A percentile compares a stretch with the other conserved stretches of the same genome.
Conservation (phyloP, 2,329 filamentous ascomycete species). For the Aspergillus amoenus region DNA sequence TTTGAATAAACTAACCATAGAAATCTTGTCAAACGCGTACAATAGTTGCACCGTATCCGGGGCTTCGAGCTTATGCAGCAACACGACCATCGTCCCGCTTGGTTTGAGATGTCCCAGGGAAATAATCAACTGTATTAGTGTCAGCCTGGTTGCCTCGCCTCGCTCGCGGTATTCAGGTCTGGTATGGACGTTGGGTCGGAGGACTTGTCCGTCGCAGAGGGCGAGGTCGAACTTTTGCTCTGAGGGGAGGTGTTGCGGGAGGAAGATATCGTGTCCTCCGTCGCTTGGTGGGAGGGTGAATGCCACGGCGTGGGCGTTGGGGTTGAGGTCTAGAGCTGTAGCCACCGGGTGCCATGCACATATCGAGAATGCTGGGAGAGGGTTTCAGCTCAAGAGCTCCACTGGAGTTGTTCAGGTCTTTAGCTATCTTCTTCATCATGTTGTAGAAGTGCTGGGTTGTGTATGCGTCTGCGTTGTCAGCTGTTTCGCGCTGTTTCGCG, state of each 20-base stretch:
- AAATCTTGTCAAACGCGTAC: conserved; percentile 43
- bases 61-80: conserved; percentile 51
- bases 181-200: conserved; percentile 37
- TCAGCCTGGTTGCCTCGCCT: conserved; percentile 40
- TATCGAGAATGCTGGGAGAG: too few species aligned
- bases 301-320: too few species aligned
- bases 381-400: too few species aligned
- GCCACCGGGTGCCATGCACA: too few species aligned
- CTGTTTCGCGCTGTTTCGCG: too few species aligned
- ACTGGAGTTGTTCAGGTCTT: too few species aligned
- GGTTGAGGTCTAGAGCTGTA: too few species aligned
- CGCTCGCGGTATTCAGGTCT: conserved; percentile 32
- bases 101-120: conserved; percentile 47
- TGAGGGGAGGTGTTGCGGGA: conserved; percentile 25
- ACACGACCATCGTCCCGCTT: conserved; percentile 53
- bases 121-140: conserved; percentile 43
- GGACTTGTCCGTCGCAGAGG: conserved; percentile 51
- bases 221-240: conserved; percentile 43
- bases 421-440: too few species aligned
- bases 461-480: too few species aligned
- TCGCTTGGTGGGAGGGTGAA: neutral
- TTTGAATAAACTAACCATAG: conserved; percentile 48
- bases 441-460: too few species aligned
- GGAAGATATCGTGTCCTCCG: conserved; percentile 17
- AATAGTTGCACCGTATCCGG: conserved; percentile 42